A percentile compares a stretch with the other conserved stretches of the same genome.
Evolutionary conservation across 2,329 filamentous ascomycete species (phyloP).

Genomic region (Aspergillus fijiensis): DNA sequence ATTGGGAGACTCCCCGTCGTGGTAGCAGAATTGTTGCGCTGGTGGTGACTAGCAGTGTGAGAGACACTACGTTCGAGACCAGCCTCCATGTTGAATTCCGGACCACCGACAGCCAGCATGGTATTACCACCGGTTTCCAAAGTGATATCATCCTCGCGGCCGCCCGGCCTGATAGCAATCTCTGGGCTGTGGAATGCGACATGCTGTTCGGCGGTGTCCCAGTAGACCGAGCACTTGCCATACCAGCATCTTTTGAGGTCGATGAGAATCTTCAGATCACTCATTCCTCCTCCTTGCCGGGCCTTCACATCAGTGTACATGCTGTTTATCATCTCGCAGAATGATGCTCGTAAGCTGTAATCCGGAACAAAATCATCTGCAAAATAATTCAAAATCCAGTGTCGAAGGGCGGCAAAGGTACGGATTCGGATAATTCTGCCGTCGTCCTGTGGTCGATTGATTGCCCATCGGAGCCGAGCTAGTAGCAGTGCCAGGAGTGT

Average conservation of each 20-base stretch:
- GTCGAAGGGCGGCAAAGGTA: constrained; percentile 89
- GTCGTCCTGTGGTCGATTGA: constrained; percentile 74
- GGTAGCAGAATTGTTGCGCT: constrained; percentile 37
- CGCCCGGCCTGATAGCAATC: constrained; percentile 71
- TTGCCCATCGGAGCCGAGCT: constrained; percentile 81
- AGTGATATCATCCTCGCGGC: constrained; percentile 55
- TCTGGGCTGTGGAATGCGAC: constrained; percentile 59
- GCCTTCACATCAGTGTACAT: constrained; percentile 55
- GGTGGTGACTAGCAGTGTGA: constrained; percentile 26
- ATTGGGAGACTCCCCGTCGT: constrained; percentile 37
- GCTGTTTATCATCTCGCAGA: constrained; percentile 76
- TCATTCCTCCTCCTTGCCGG: constrained; percentile 54
- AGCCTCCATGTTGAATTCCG: constrained; percentile 10
- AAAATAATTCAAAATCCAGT: constrained; percentile 99
- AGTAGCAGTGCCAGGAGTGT: constrained; percentile 82
- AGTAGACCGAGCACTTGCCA: constrained; percentile 82
- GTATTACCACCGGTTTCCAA: constrained; percentile 33
- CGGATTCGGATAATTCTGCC: constrained; percentile 93
- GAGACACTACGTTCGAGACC: constrained; percentile 8
- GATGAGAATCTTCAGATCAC: constrained; percentile 79
- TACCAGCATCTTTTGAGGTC: constrained; percentile 98
- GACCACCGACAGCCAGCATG: constrained; percentile 20
- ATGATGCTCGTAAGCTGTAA: constrained; percentile 69
- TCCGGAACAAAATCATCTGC: constrained; percentile 86
- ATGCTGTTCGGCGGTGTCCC: constrained; percentile 72